phyloP scores from a whole-genome alignment of 148 eudicot genomes.

The Vaccinium corymbosum region DNA sequence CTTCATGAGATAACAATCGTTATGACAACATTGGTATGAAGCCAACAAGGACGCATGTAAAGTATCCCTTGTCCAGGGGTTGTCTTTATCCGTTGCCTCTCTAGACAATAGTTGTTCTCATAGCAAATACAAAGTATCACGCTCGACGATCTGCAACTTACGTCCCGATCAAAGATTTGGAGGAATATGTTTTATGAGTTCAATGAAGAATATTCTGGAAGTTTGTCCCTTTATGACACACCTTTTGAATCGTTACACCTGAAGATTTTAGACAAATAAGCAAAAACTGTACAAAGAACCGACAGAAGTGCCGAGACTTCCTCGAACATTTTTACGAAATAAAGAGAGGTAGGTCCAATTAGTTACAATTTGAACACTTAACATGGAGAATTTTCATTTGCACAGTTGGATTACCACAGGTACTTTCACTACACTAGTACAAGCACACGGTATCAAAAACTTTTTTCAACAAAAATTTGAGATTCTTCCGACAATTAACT shows the following conservation, averaged over 20 bases:
- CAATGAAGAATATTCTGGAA: background rate
- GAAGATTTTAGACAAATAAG: background rate
- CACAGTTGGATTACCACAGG: background rate
- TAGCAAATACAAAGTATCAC: background rate
- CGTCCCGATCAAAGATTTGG: background rate
- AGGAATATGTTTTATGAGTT: background rate
- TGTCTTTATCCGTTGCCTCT: background rate
- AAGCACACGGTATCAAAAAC: background rate
- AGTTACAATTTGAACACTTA: background rate
- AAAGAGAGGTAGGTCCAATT: background rate
- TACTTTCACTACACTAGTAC: background rate
- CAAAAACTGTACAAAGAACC: background rate
- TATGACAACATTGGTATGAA: background rate
- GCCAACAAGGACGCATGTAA: background rate
- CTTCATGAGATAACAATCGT: background rate
- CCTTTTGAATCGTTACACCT: conserved; percentile 1
- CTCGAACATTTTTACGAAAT: too few species aligned
- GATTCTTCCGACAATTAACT: too few species aligned
- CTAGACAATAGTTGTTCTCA: background rate
- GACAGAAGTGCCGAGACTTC: background rate
- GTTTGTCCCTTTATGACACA: background rate
- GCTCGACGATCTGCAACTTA: background rate
- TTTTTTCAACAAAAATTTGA: background rate
- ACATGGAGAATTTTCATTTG: background rate
- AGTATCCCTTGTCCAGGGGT: background rate